phyloP scores from a whole-genome alignment of 305 asterid species.

The Salvia sclarea region DNA sequence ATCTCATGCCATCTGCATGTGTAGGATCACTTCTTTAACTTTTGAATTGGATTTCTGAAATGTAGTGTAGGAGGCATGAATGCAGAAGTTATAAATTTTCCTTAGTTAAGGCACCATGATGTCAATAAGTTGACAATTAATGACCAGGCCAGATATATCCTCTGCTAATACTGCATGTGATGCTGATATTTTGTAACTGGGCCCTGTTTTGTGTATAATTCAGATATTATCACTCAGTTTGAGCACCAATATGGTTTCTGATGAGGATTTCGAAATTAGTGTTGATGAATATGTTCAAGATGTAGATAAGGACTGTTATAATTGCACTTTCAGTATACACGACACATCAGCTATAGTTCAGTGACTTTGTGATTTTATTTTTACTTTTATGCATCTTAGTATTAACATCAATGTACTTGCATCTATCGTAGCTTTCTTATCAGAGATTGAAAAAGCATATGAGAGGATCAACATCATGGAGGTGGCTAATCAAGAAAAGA shows the following conservation, averaged over 20 bases:
- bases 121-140: not conserved
- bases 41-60: not conserved
- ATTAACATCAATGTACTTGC: constrained; percentile 21
- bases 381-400: not conserved
- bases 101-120: not conserved
- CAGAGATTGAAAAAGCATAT: constrained; percentile 46
- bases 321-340: constrained; percentile 10
- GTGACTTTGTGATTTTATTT: constrained; percentile 10
- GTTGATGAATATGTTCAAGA: not conserved
- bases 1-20: constrained; percentile 17
- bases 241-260: not conserved
- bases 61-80: not conserved
- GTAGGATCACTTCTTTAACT: not conserved
- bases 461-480: constrained; percentile 69
- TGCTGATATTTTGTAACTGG: not conserved
- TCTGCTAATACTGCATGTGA: not conserved
- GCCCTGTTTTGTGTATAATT: not conserved
- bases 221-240: not conserved
- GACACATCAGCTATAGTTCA: constrained; percentile 9
- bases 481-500: constrained; percentile 60
- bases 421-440: constrained; percentile 49
- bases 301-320: not conserved
- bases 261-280: not conserved
- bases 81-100: not conserved
- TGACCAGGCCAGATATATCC: not conserved